A percentile compares a stretch with the other conserved stretches of the same genome.
phyloP scores from a whole-genome alignment of 1,139 yeast species.

The Diutina ranongensis region DNA sequence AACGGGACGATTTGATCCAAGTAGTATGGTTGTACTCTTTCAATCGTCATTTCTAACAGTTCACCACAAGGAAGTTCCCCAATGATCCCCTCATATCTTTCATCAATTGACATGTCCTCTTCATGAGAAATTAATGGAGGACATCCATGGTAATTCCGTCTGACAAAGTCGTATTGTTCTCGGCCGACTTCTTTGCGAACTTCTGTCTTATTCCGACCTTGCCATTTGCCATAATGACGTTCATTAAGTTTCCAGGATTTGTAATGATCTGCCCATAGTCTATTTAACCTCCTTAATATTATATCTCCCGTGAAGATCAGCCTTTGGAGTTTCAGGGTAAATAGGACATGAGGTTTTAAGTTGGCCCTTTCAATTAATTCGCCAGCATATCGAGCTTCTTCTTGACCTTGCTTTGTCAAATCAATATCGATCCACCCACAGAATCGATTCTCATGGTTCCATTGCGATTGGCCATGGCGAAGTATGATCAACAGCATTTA shows the following conservation, averaged over 20 bases:
- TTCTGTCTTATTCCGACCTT: constrained; percentile 52
- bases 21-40: constrained; percentile 48
- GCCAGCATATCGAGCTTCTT: constrained; percentile 55
- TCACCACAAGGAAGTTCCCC: constrained; percentile 51
- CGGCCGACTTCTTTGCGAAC: constrained; percentile 43
- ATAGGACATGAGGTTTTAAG: constrained; percentile 42
- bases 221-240: constrained; percentile 69
- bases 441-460: constrained; percentile 59
- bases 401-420: constrained; percentile 46
- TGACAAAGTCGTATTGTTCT: constrained; percentile 49
- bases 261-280: constrained; percentile 35
- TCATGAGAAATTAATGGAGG: constrained; percentile 39
- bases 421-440: constrained; percentile 82
- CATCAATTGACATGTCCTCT: constrained; percentile 30
- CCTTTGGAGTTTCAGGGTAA: constrained; percentile 54
- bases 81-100: constrained; percentile 24
- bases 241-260: constrained; percentile 68
- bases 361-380: constrained; percentile 28
- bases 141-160: constrained; percentile 57
- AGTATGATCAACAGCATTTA: constrained; percentile 28
- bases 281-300: constrained; percentile 35
- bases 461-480: constrained; percentile 69
- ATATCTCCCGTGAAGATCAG: constrained; percentile 58
- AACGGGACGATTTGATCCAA: constrained; percentile 26
- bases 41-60: constrained; percentile 54